These are phyloP conservation scores for Apostasia shenzhenica DNA, from an alignment of 106 monocot genomes.

Conservation along the genomic window DNA sequence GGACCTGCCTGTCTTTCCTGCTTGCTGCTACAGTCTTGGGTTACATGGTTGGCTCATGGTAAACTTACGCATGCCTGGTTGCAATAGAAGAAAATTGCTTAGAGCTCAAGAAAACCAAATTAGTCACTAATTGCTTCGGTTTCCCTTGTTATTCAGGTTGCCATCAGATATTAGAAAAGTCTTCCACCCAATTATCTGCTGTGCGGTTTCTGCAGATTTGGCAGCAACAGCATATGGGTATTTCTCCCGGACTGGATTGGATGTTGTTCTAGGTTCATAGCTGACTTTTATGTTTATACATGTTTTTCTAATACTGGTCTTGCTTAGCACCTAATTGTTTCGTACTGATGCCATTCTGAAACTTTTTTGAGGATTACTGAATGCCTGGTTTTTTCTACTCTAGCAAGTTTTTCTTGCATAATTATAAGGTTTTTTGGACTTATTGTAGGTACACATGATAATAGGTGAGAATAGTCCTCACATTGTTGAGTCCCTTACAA, in stretches of 20 bases:
- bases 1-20: slow-evolving; percentile 82
- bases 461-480: too few species aligned
- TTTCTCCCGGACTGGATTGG: slow-evolving; percentile 61
- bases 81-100: neutral
- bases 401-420: too few species aligned
- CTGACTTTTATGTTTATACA: slow-evolving; percentile 6
- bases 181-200: slow-evolving; percentile 92
- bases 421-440: too few species aligned
- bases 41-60: slow-evolving; percentile 91
- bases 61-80: slow-evolving; percentile 17
- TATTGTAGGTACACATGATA: too few species aligned
- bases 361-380: neutral
- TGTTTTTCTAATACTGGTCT: neutral
- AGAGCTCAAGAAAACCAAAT: neutral
- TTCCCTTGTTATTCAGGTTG: slow-evolving; percentile 42
- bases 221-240: slow-evolving; percentile 87
- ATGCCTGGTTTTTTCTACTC: too few species aligned
- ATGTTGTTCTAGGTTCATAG: slow-evolving; percentile 89
- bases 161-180: slow-evolving; percentile 60
- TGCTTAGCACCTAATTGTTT: neutral
- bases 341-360: neutral
- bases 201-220: slow-evolving; percentile 84
- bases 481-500: too few species aligned
- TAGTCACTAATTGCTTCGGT: neutral
- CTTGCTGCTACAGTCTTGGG: slow-evolving; percentile 84